Conservation (phyloP, 306 rosid species). For the Senna tora region DNA sequence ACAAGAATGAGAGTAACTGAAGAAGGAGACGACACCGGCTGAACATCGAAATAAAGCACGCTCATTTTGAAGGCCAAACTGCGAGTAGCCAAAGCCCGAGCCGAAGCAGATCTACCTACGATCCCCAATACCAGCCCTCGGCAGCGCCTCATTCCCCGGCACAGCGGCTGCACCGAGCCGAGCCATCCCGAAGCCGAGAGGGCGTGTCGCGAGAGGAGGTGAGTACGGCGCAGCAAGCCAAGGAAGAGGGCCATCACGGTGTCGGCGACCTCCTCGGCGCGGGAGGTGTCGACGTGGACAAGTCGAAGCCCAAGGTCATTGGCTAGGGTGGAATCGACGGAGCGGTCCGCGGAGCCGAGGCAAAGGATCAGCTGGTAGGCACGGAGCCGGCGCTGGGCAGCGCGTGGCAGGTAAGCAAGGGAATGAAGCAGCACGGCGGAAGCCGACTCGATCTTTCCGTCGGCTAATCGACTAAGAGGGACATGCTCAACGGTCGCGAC, state of each 20-base stretch:
- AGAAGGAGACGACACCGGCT: conserved; percentile 50
- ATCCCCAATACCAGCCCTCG: conserved; percentile 96
- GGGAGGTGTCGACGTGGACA: conserved; percentile 83
- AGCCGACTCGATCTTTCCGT: conserved; percentile 93
- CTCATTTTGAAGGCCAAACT: conserved; percentile 97
- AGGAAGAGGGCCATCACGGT: conserved; percentile 95
- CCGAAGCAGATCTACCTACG: conserved; percentile 93
- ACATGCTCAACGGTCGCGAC: conserved; percentile 81
- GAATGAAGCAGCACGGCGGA: conserved; percentile 88
- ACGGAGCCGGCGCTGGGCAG: conserved; percentile 97
- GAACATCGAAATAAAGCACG: conserved; percentile 87
- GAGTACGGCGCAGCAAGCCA: conserved; percentile 93
- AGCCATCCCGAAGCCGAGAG: conserved; percentile 97
- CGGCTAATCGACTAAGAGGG: conserved; percentile 84
- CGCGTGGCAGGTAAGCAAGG: conserved; percentile 93
- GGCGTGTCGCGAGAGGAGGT: conserved; percentile 86
- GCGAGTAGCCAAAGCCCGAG: conserved; percentile 84
- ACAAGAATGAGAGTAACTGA: background rate
- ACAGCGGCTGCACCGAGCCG: conserved; percentile 96
- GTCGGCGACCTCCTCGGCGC: conserved; percentile 97
- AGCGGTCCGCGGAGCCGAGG: conserved; percentile 90
- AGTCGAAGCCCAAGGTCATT: conserved; percentile 90
- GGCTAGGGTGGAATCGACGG: conserved; percentile 86
- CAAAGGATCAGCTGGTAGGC: conserved; percentile 88
- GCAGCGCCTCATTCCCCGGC: conserved; percentile 97